Conservation (phyloP, 352 stramenopile genomes). For the Globisporangium parvum region DNA sequence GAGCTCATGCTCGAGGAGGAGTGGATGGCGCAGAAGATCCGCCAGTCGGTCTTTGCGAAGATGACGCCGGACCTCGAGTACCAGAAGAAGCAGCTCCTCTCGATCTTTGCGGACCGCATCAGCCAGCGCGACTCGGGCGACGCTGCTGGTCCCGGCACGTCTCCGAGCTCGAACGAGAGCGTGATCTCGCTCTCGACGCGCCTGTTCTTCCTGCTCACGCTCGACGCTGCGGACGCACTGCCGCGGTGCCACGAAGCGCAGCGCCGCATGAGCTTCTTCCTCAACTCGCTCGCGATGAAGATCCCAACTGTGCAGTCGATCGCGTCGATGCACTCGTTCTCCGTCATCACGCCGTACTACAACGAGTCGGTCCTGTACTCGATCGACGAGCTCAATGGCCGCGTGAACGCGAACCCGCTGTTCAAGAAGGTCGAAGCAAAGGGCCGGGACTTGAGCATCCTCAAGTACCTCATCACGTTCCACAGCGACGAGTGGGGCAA, state of each 20-base stretch:
- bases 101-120: slow-evolving; percentile 68
- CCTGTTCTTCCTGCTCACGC: slow-evolving; percentile 78
- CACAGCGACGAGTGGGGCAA: slow-evolving; percentile 87
- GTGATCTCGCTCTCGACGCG: slow-evolving; percentile 72
- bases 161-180: slow-evolving; percentile 73
- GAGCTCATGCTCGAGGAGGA: slow-evolving; percentile 85
- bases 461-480: slow-evolving; percentile 87
- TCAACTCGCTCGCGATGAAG: slow-evolving; percentile 86
- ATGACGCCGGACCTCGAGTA: slow-evolving; percentile 74
- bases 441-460: slow-evolving; percentile 77
- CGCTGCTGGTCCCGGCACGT: slow-evolving; percentile 25
- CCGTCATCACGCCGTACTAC: slow-evolving; percentile 86
- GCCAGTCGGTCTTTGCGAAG: slow-evolving; percentile 70
- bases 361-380: slow-evolving; percentile 85
- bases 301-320: slow-evolving; percentile 83
- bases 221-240: slow-evolving; percentile 77
- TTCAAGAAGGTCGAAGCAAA: slow-evolving; percentile 85
- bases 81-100: slow-evolving; percentile 72
- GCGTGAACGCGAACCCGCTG: slow-evolving; percentile 76
- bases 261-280: slow-evolving; percentile 87
- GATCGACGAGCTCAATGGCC: slow-evolving; percentile 76
- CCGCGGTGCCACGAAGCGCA: slow-evolving; percentile 81
- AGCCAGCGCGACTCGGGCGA: slow-evolving; percentile 45
- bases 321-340: slow-evolving; percentile 85
- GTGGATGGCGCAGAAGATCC: slow-evolving; percentile 80